Base-by-base conservation (phyloP, 257 asterid genomes). In the Capsicum baccatum region DNA sequence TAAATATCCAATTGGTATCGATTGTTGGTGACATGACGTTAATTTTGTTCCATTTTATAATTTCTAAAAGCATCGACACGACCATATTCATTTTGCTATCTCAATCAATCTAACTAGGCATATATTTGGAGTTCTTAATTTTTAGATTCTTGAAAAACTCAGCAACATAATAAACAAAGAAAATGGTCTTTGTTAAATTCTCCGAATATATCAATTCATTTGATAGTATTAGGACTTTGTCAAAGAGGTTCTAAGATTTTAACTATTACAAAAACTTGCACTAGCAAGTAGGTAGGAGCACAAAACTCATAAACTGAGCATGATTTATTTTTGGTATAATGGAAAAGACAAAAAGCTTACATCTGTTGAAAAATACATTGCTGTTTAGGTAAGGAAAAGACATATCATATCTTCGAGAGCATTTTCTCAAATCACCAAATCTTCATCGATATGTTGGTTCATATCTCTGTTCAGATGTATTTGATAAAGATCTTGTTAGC, bases 1-100 rank as follows among this genome's bases (percentile, higher is more conserved):
- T 12, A 74, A 74, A 48, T 11, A 74, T 74, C 80, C 80, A 48
- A 50, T 48, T 74, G 58, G 80, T 50, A 74, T 74, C 59, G 44
- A 50, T 74, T 73, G 59, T 73, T 48, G 42, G 19, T 47, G 59
- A 48, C 80, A 6, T 6, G 17, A 73, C 80, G 48, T 73, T 48
- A 37, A 68, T 37, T 74, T 50, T 76, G 21, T 26, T 52, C 48
- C 39, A 52, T 26, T 52, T 7, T 52, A 52, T 68, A 66, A 12
- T 73, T 48, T 21, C 42, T 6, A 50, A 21, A 52, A 21, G 62
- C 81, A 74, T 74, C 5, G 19, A 76, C 48, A 14, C 12, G 26
- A 76, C 21, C 42, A 21, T 52, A 76, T 74, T 76, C 64, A 76
- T 21, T 54, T 21, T 54, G 26, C 48, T 39, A 48, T 76, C 63